Evolutionary conservation across 371 early-diverging fungal genomes (phyloP).

Genomic region (Quaeritorhiza haematococci): DNA sequence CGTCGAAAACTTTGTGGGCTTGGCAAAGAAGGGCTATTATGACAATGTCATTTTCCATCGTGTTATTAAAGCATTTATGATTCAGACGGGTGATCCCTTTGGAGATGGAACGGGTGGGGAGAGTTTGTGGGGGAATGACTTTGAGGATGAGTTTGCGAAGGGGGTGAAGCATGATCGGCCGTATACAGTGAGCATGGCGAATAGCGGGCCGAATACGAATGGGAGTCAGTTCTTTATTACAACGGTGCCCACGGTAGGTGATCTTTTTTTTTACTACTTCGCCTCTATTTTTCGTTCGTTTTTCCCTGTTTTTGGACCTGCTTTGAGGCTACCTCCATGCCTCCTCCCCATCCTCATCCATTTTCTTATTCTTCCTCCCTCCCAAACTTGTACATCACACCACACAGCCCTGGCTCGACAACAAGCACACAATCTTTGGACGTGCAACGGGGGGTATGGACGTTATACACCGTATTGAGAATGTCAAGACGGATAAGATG

Average conservation of each 20-base stretch:
- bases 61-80: conserved; percentile 63
- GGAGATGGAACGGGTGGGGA: conserved; percentile 94
- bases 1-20: conserved; percentile 88
- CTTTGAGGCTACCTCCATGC: background rate
- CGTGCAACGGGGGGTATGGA: conserved; percentile 91
- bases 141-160: conserved; percentile 53
- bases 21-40: conserved; percentile 66
- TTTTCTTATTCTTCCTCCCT: conserved; percentile 1
- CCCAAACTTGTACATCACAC: no score
- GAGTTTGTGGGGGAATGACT: conserved; percentile 88
- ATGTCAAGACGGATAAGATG: conserved; percentile 63
- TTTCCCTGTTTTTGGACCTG: background rate
- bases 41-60: conserved; percentile 57
- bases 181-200: conserved; percentile 96
- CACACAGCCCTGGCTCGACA: conserved; percentile 90
- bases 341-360: background rate
- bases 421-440: conserved; percentile 97
- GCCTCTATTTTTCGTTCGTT: background rate
- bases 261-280: background rate
- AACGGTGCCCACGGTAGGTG: conserved; percentile 71
- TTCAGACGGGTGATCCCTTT: conserved; percentile 66
- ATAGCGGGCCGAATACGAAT: conserved; percentile 90
- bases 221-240: conserved; percentile 98
- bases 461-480: conserved; percentile 85
- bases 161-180: conserved; percentile 81